A percentile compares a stretch with the other conserved stretches of the same genome.
phyloP scores from a whole-genome alignment of 2,329 filamentous ascomycete genomes.

The Chrysosporium queenslandicum region DNA sequence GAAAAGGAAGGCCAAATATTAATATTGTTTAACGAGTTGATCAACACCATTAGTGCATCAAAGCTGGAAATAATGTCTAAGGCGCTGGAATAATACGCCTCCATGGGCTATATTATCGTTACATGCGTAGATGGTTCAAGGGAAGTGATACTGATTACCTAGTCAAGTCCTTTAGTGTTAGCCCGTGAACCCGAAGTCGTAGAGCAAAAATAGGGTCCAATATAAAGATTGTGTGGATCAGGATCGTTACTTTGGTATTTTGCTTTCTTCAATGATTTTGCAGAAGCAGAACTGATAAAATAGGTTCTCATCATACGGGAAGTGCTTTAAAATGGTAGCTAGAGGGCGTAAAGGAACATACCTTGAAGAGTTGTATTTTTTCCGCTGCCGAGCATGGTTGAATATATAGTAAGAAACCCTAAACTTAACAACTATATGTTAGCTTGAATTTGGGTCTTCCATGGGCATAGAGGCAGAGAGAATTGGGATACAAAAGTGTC shows the following conservation, averaged over 20 bases:
- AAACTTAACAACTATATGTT: background rate
- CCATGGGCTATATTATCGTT: no score
- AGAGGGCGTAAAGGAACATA: background rate
- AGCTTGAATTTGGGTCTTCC: background rate
- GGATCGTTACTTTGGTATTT: conserved; percentile 46
- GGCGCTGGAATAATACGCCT: no score
- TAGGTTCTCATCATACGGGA: conserved; percentile 40
- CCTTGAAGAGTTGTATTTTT: background rate
- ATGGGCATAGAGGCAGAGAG: conserved; percentile 14
- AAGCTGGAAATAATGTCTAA: no score
- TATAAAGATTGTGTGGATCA: conserved; percentile 25
- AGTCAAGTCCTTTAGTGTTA: background rate
- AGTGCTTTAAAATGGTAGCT: conserved; percentile 6
- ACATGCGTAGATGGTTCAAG: no score
- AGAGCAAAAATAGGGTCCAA: background rate
- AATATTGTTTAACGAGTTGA: no score
- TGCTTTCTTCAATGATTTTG: conserved; percentile 48
- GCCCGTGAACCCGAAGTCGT: background rate
- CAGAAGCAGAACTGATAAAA: conserved; percentile 56
- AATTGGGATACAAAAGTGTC: conserved; percentile 17
- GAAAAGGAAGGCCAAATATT: no score
- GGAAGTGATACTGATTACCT: background rate
- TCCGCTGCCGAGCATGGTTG: background rate
- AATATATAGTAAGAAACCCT: no score
- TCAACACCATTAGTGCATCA: no score